phyloP scores from a whole-genome alignment of 23 red algal species.

The Gracilaria vermiculophylla region DNA sequence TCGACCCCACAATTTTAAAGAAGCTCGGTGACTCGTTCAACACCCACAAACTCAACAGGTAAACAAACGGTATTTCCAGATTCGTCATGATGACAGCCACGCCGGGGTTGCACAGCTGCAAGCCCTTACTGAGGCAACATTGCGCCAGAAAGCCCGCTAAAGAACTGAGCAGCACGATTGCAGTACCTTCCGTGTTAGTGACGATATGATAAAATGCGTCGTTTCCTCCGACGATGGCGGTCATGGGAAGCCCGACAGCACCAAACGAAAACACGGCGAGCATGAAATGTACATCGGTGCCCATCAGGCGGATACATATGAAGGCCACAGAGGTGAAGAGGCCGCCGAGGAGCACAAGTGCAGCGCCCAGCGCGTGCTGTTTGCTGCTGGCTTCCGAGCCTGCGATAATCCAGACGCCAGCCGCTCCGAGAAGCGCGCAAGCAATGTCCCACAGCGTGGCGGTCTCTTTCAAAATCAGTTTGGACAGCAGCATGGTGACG shows the following conservation, averaged over 20 bases:
- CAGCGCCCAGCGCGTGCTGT: not conserved
- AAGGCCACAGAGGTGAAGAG: not conserved
- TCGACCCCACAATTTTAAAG: not conserved
- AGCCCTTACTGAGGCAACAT: not conserved
- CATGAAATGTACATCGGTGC: conserved; percentile 7
- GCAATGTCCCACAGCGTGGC: not conserved
- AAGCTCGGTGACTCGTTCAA: not conserved
- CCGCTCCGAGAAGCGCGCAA: not conserved
- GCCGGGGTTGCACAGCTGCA: not conserved
- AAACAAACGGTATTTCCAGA: not conserved
- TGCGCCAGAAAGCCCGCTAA: not conserved
- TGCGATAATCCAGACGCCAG: not conserved
- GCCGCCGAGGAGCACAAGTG: not conserved
- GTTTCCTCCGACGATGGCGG: not conserved
- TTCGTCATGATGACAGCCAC: not conserved
- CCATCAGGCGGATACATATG: not conserved
- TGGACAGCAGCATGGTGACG: conserved; percentile 38
- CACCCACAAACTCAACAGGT: not conserved
- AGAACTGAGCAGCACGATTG: not conserved
- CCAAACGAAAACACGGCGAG: conserved; percentile 1
- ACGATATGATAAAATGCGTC: not conserved
- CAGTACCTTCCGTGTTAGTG: not conserved
- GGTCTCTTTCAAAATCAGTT: not conserved
- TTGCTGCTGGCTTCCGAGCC: not conserved
- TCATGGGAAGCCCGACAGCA: not conserved